Evolutionary conservation across 495 filamentous ascomycete genomes (phyloP).

Genomic region (Staphylotrichum longicolle): DNA sequence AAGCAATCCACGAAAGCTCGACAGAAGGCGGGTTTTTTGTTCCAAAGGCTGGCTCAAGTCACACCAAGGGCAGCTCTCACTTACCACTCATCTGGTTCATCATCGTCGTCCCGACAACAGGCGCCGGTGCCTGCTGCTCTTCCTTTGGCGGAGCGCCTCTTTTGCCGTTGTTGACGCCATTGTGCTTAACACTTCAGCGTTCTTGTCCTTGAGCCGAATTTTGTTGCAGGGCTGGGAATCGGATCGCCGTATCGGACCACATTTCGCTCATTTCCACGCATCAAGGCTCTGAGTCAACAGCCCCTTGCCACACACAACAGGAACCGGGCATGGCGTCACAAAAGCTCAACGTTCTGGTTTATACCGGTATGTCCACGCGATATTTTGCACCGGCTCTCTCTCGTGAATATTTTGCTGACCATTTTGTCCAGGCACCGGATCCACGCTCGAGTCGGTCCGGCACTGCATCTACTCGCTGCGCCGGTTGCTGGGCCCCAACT

Average conservation of each 20-base stretch:
- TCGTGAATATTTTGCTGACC: slow-evolving; percentile 11
- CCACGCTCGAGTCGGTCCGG: slow-evolving; percentile 80
- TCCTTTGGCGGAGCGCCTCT: slow-evolving; percentile 43
- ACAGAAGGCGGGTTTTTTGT: too few relatives aligned
- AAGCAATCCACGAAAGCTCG: too few relatives aligned
- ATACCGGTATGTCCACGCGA: slow-evolving; percentile 59
- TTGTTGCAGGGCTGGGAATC: slow-evolving; percentile 3
- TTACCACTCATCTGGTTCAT: slow-evolving; percentile 96
- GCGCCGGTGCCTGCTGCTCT: slow-evolving; percentile 21
- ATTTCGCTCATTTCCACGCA: slow-evolving; percentile 7
- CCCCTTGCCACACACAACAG: neutral
- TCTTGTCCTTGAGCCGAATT: neutral
- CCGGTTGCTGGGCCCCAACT: slow-evolving; percentile 85
- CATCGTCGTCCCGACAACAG: slow-evolving; percentile 52
- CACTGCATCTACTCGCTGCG: slow-evolving; percentile 87
- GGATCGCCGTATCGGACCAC: neutral
- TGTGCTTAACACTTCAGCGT: neutral
- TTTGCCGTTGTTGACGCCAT: slow-evolving; percentile 47
- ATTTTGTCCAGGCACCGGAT: slow-evolving; percentile 64
- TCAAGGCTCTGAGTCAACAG: slow-evolving; percentile 11
- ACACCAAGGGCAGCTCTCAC: slow-evolving; percentile 18
- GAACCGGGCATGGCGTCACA: slow-evolving; percentile 50
- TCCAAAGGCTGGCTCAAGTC: too few relatives aligned
- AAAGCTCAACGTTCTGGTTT: slow-evolving; percentile 83
- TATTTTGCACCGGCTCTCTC: neutral